Conservation (phyloP, 1,139 yeast species). For the Neolecta irregularis region DNA sequence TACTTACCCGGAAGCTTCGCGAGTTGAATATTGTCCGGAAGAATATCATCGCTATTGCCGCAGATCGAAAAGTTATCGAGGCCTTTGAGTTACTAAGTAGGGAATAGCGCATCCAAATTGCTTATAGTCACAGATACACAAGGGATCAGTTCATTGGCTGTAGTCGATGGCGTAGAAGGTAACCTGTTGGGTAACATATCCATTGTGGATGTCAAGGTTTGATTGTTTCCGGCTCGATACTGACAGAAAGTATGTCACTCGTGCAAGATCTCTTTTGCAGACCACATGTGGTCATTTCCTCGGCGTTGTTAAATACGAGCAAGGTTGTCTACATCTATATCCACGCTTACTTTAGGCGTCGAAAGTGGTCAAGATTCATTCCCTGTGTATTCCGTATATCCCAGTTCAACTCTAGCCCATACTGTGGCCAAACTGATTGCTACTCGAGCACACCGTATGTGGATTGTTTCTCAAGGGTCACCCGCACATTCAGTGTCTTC, state of each 20-base stretch:
- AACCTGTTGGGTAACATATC: conserved; percentile 80
- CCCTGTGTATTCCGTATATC: conserved; percentile 87
- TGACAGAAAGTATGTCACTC: conserved; percentile 43
- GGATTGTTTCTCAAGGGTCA: too few species aligned
- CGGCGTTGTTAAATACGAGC: conserved; percentile 66
- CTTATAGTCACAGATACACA: conserved; percentile 33
- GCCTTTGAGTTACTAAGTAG: conserved; percentile 60
- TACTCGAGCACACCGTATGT: conserved; percentile 64
- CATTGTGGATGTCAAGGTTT: conserved; percentile 65
- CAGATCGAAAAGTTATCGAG: conserved; percentile 73
- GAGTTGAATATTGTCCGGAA: conserved; percentile 57
- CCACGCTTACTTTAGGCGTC: too few species aligned
- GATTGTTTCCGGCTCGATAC: neutral
- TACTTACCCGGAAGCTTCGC: conserved; percentile 18
- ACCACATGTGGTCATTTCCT: conserved; percentile 77
- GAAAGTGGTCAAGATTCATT: conserved; percentile 91
- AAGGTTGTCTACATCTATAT: too few species aligned
- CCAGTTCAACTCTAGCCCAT: conserved; percentile 63
- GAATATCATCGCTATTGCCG: conserved; percentile 61
- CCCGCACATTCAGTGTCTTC: too few species aligned
- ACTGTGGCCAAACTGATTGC: conserved; percentile 91
- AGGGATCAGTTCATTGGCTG: conserved; percentile 81
- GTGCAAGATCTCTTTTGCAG: conserved; percentile 61
- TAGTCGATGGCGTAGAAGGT: conserved; percentile 55
- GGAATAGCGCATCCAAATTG: neutral